A percentile compares a stretch with the other conserved stretches of the same genome.
Evolutionary conservation across 2,329 filamentous ascomycete species (phyloP).

Genomic region (Hypoxylon sp.): DNA sequence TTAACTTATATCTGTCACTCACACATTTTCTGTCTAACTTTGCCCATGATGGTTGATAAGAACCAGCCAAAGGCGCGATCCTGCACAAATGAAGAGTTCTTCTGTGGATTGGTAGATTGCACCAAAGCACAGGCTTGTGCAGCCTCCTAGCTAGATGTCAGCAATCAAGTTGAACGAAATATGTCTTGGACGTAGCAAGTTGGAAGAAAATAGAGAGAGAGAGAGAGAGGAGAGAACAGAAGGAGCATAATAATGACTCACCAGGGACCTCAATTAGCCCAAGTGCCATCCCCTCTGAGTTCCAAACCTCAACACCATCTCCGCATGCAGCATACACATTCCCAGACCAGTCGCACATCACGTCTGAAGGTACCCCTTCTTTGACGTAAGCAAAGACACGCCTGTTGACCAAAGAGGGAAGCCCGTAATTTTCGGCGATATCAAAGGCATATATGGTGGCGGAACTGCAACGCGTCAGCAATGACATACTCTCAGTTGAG

Average conservation of each 20-base stretch:
- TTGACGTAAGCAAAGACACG: constrained; percentile 61
- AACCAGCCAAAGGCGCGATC: constrained; percentile 55
- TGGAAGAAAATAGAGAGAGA: neutral
- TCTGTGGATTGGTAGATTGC: too few relatives aligned
- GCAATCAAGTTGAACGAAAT: too few relatives aligned
- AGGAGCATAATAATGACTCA: constrained; percentile 30
- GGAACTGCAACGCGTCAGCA: constrained; percentile 36
- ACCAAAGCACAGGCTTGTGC: constrained; percentile 57
- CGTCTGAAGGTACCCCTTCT: constrained; percentile 54
- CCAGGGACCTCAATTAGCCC: constrained; percentile 52
- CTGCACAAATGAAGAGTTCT: constrained; percentile 59
- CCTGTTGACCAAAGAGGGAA: constrained; percentile 57
- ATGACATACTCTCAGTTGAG: neutral
- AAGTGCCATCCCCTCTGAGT: constrained; percentile 52
- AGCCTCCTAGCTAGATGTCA: constrained; percentile 46
- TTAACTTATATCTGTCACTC: too few relatives aligned
- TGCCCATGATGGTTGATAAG: too few relatives aligned
- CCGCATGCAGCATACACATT: constrained; percentile 59
- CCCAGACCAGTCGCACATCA: constrained; percentile 53
- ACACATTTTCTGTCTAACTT: too few relatives aligned
- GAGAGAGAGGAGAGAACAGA: neutral
- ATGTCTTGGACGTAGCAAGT: neutral
- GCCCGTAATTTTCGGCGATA: constrained; percentile 48
- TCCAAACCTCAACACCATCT: constrained; percentile 61
- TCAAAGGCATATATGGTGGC: constrained; percentile 60